These are phyloP conservation scores for Candida bentonensis DNA, from an alignment of 805 yeast genomes.

Conservation along the genomic window DNA sequence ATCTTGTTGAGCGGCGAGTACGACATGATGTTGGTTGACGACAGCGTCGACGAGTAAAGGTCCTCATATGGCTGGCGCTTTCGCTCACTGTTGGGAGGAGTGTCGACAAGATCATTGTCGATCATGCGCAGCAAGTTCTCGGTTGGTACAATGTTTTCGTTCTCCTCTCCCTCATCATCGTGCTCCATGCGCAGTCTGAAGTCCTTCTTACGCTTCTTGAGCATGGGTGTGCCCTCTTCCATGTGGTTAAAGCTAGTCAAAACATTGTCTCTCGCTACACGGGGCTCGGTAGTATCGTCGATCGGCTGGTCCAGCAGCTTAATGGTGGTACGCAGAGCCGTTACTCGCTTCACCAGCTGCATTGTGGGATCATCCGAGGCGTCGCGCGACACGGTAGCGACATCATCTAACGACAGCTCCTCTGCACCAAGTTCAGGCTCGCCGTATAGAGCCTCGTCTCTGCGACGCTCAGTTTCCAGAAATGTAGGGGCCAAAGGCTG, in stretches of 20 bases:
- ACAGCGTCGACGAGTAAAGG: neutral
- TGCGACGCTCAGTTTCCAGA: neutral
- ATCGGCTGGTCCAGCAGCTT: neutral
- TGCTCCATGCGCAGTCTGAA: constrained; percentile 1
- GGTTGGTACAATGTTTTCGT: constrained; percentile 16
- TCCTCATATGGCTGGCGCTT: constrained; percentile 1
- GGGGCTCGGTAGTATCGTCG: neutral
- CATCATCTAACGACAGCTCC: neutral
- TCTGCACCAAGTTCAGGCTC: neutral
- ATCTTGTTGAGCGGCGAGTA: constrained; percentile 1
- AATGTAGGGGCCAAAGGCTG: neutral
- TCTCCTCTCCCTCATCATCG: constrained; percentile 2
- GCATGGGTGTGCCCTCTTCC: neutral
- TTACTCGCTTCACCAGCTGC: neutral
- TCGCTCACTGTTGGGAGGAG: constrained; percentile 12
- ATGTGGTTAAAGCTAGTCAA: neutral
- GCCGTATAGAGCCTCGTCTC: no score
- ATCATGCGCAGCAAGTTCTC: constrained; percentile 23
- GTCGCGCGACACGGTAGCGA: neutral
- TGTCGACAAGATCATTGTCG: constrained; percentile 22
- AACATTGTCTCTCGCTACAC: neutral
- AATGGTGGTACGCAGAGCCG: neutral
- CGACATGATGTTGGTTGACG: neutral
- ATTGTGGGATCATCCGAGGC: neutral
- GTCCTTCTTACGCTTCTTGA: constrained; percentile 1